Percentiles rank a stretch among this genome's conserved stretches.
Evolutionary conservation across 106 monocot genomes (phyloP).

Genomic region (Chionographis japonica): DNA sequence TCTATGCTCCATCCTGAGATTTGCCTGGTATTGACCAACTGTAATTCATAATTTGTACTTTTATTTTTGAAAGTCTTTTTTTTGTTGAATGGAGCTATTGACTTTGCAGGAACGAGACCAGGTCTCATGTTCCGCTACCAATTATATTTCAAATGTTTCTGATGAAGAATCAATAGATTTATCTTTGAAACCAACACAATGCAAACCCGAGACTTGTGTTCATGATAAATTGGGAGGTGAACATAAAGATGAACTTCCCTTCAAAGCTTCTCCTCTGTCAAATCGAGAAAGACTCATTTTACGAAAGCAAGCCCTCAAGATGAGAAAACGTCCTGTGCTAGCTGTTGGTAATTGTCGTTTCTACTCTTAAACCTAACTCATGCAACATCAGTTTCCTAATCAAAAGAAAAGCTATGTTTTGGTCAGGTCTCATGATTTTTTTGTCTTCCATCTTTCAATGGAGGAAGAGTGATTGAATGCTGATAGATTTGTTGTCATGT

Average conservation of each 20-base stretch:
- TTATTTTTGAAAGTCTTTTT: not conserved
- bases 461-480: too few species aligned
- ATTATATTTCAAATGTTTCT: constrained; percentile 4
- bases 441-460: too few species aligned
- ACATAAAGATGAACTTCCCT: constrained; percentile 22
- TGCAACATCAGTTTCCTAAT: not conserved
- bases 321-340: constrained; percentile 76
- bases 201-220: constrained; percentile 2
- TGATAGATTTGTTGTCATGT: too few species aligned
- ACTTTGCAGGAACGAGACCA: constrained; percentile 18
- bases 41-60: not conserved
- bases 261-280: constrained; percentile 54
- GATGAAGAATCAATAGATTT: constrained; percentile 14
- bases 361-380: not conserved
- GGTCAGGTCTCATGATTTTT: too few species aligned
- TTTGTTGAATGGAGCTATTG: constrained; percentile 6
- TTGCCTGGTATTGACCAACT: not conserved
- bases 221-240: constrained; percentile 4
- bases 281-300: constrained; percentile 86
- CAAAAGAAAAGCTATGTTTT: not conserved
- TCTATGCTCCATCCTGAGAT: not conserved
- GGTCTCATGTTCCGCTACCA: constrained; percentile 14
- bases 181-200: constrained; percentile 5
- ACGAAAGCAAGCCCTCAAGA: constrained; percentile 87
- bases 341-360: constrained; percentile 66